Percentiles rank a stretch among this genome's conserved stretches.
Evolutionary conservation across 371 early-diverging fungal genomes (phyloP).

Genomic region (Apophysomyces elegans): DNA sequence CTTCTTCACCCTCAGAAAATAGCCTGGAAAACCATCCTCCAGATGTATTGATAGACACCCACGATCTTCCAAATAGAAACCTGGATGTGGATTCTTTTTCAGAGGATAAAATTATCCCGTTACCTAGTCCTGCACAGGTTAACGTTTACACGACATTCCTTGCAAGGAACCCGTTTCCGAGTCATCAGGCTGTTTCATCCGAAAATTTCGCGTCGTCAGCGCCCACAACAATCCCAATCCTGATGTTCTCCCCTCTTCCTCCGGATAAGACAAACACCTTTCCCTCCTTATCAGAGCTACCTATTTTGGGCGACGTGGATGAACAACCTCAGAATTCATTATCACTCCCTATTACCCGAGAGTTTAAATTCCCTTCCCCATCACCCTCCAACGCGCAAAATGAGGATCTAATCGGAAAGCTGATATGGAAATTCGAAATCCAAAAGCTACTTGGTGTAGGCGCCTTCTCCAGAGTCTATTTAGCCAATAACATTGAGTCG

Average conservation of each 20-base stretch:
- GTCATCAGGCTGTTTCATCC: constrained; percentile 16
- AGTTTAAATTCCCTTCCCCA: constrained; percentile 18
- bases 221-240: constrained; percentile 31
- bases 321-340: background rate
- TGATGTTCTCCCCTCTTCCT: constrained; percentile 31
- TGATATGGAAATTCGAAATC: constrained; percentile 29
- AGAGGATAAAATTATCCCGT: constrained; percentile 36
- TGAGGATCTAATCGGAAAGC: constrained; percentile 25
- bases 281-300: constrained; percentile 37
- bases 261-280: constrained; percentile 32
- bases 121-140: constrained; percentile 39
- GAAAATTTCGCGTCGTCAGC: constrained; percentile 7
- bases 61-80: background rate
- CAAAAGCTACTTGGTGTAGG: constrained; percentile 29
- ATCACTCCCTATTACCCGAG: background rate
- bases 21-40: background rate
- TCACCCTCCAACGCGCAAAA: background rate
- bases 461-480: constrained; percentile 34
- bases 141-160: constrained; percentile 5
- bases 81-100: constrained; percentile 10
- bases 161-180: constrained; percentile 13
- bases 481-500: constrained; percentile 29
- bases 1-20: background rate
- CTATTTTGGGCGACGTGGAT: constrained; percentile 43
- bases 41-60: background rate